These are phyloP conservation scores for Clavispora vitiphila DNA, from an alignment of 805 yeast genomes.

Conservation along the genomic window DNA sequence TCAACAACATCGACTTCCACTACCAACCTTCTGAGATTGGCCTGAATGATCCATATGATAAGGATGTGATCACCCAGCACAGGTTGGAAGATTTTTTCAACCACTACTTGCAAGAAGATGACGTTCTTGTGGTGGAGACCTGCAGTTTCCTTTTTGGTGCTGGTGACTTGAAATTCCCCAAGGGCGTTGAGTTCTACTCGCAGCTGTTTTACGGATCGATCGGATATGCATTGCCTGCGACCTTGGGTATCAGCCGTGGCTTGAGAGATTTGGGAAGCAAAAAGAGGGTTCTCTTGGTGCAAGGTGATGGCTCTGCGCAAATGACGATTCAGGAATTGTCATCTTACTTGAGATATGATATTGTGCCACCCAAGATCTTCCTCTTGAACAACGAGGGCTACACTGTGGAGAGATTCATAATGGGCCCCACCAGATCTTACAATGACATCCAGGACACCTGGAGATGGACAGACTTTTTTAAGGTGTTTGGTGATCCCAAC, in stretches of 20 bases:
- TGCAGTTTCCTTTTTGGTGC: conserved; percentile 79
- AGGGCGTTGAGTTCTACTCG: conserved; percentile 46
- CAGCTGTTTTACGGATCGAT: conserved; percentile 81
- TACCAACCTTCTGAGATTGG: conserved; percentile 9
- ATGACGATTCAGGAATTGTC: conserved; percentile 88
- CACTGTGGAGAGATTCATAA: conserved; percentile 82
- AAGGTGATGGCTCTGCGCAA: conserved; percentile 94
- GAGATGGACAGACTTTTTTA: conserved; percentile 71
- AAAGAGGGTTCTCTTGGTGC: conserved; percentile 63
- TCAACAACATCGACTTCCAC: conserved; percentile 15
- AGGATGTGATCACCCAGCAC: conserved; percentile 22
- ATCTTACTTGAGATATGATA: conserved; percentile 51
- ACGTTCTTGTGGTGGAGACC: conserved; percentile 73
- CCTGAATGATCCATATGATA: conserved; percentile 3
- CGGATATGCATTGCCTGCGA: conserved; percentile 84
- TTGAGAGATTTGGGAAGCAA: conserved; percentile 46
- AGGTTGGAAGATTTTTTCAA: conserved; percentile 33
- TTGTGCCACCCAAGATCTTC: conserved; percentile 60
- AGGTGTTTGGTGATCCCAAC: conserved; percentile 53
- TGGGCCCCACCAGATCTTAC: conserved; percentile 71
- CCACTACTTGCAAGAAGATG: conserved; percentile 49
- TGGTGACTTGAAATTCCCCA: conserved; percentile 61
- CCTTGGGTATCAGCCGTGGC: conserved; percentile 79
- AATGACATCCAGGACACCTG: conserved; percentile 80
- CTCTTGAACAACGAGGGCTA: conserved; percentile 83